Base-by-base conservation (phyloP, 306 rosid species). In the Pyrus communis region DNA sequence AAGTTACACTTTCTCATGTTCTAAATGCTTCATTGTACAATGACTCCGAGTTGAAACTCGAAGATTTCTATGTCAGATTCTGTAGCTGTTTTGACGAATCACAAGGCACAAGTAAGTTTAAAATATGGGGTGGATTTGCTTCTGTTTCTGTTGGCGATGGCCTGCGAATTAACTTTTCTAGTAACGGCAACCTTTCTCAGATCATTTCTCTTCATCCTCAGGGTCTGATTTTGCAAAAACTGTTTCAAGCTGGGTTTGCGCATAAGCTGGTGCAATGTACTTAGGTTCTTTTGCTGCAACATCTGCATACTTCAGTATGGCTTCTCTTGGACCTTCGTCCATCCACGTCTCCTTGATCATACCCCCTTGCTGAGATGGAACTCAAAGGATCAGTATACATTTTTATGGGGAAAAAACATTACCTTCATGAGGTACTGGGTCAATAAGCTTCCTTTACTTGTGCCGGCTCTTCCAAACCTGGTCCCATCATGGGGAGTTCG, bases 321-420 rank as follows among this genome's bases (percentile, higher is more conserved):
- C 98, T 80, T 92, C 97, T 84, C 97, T 89, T 33, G 98, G 98
- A 86, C 92, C 97, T 87, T 95, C 98, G 8, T 95, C 97, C 98
- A 95, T 95, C 97, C 98, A 95, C 45, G 98, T 92, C 91, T 95
- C 98, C 89, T 95, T 92, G 80, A 94, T 95, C 93, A 95, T 71
- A 58, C 95, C 98, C 15, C 97, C 97, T 92, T 92, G 89, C 98
- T 92, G 96, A 80, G 80, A 88, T 75, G 82, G 59, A 62, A 60
- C 14, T 42, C 81, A 49, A 79, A 66, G 5, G 0, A 25, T 66
- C 30, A 82, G 54, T 49, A 28, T 21, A 28, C 28, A 17, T 63
- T 18, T 5, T 51, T 15, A 60, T 45, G 22, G 58, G 28, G 51
- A 40, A 7, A 43, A 54, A 49, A 18, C 21, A 70, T 77, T 80